Evolutionary conservation across 371 early-diverging fungal species (phyloP).

Genomic region (Funneliformis caledonium): DNA sequence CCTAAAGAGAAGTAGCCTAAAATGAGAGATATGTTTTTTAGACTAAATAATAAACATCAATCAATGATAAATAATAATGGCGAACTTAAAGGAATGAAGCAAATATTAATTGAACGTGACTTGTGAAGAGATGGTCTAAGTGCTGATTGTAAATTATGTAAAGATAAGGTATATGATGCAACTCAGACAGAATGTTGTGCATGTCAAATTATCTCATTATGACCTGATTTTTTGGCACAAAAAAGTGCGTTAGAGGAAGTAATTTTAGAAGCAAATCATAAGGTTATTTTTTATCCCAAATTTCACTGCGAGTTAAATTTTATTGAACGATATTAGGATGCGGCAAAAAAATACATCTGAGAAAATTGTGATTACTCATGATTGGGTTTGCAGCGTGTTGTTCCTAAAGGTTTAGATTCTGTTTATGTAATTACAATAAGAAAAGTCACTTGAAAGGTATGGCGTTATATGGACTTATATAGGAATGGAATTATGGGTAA

Average conservation of each 20-base stretch:
- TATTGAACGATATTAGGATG: slow-evolving; percentile 23
- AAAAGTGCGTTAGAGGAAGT: slow-evolving; percentile 27
- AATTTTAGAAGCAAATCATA: slow-evolving; percentile 20
- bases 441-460: neutral
- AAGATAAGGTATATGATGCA: neutral
- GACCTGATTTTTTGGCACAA: slow-evolving; percentile 40
- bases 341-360: neutral
- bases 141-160: neutral
- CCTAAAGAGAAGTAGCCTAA: neutral
- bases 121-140: neutral
- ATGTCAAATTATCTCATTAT: slow-evolving; percentile 7
- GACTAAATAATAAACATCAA: too few species aligned
- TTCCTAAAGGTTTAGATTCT: neutral
- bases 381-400: neutral
- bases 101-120: slow-evolving; percentile 4
- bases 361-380: too few species aligned
- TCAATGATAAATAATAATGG: neutral
- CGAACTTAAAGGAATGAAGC: slow-evolving; percentile 9
- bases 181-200: slow-evolving; percentile 22
- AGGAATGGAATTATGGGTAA: neutral
- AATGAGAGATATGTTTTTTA: neutral
- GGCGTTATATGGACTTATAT: slow-evolving; percentile 23
- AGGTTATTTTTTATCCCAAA: slow-evolving; percentile 29
- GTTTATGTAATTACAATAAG: neutral
- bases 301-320: too few species aligned